Base-by-base conservation (phyloP, 1,284 basidiomycete genomes). In the Melampsora larici-populina region DNA sequence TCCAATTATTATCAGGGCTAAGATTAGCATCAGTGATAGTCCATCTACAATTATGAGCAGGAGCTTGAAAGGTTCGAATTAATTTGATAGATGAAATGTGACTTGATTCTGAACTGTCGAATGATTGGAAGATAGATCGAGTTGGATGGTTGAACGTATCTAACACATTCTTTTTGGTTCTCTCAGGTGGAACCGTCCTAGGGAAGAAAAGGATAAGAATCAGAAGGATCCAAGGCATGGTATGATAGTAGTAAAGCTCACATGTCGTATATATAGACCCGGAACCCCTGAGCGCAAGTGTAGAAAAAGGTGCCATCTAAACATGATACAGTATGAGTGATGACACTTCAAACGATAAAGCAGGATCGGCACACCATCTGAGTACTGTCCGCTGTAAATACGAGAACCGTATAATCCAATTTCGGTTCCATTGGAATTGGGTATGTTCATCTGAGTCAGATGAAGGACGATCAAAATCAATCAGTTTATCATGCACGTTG, bases 1-100 rank as follows among this genome's bases (percentile, higher is more conserved):
- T 90, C 81, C 91, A 90, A 84, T 94, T 89, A 79, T 97, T 98
- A 82, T 95, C 90, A 4, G 91, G 91, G 79, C 92, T 93, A 13
- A 97, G 86, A 84, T 97, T 93, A 17, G 93, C 94, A 84, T 99
- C 96, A 1, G 94, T 96, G 75, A 97, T 91, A 0, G 94, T 96
- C 94, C 94, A 97, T 46, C 76, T 78, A 31, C 79, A 81, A 46
- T 80, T 79, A 40, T 78, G 88, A 86, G 9, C 91, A 91, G 46
- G 88, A 86, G 70, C 94, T 82, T 89, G 87, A 69, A 96, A 72
- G 46, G 64, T 36, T 26, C 63, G 72, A 48, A 74, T 49, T 21
- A 74, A 36, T 31, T 72, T 64, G n/a, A 72, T 46, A 24, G 58
- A 72, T n/a, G 70, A 63, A 63, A 63, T 29, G 40, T 72, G 70